Conservation (phyloP, 768 basidiomycete genomes). For the Cantharellus cinnabarinus region DNA sequence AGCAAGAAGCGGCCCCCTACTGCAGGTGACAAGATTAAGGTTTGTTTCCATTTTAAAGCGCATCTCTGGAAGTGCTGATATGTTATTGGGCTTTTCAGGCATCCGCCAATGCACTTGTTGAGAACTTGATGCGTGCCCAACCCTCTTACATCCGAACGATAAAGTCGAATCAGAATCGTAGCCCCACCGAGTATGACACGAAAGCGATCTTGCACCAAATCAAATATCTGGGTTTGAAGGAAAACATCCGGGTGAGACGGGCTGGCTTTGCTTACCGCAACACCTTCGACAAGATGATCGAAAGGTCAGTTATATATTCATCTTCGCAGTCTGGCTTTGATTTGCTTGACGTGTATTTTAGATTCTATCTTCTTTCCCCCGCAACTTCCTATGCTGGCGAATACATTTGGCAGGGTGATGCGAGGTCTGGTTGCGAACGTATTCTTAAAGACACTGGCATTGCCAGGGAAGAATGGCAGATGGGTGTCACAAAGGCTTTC, state of each 20-base stretch:
- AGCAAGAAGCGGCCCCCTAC: conserved; percentile 97
- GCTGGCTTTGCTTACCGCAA: conserved; percentile 98
- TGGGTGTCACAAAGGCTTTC: conserved; percentile 96
- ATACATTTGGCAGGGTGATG: conserved; percentile 86
- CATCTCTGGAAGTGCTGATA: not conserved
- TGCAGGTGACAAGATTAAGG: conserved; percentile 95
- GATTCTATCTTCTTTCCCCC: conserved; percentile 84
- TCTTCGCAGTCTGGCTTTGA: not conserved
- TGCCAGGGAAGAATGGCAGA: conserved; percentile 94
- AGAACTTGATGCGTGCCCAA: conserved; percentile 92
- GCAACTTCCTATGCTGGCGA: conserved; percentile 96
- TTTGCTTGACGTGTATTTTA: conserved; percentile 2
- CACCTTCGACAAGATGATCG: conserved; percentile 98
- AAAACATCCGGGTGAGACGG: conserved; percentile 92
- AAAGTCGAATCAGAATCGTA: conserved; percentile 96
- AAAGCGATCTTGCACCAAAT: conserved; percentile 97
- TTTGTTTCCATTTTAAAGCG: conserved; percentile 13
- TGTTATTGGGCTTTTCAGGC: conserved; percentile 21
- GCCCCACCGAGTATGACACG: conserved; percentile 72
- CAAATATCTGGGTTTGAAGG: conserved; percentile 95
- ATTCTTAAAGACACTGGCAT: conserved; percentile 94
- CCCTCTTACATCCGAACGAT: conserved; percentile 98
- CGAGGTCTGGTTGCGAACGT: conserved; percentile 77
- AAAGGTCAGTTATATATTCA: conserved; percentile 26
- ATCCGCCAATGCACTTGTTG: conserved; percentile 91